A percentile compares a stretch with the other conserved stretches of the same genome.
Conservation (phyloP, 345 rosid genomes). For the Arabis alpina region DNA sequence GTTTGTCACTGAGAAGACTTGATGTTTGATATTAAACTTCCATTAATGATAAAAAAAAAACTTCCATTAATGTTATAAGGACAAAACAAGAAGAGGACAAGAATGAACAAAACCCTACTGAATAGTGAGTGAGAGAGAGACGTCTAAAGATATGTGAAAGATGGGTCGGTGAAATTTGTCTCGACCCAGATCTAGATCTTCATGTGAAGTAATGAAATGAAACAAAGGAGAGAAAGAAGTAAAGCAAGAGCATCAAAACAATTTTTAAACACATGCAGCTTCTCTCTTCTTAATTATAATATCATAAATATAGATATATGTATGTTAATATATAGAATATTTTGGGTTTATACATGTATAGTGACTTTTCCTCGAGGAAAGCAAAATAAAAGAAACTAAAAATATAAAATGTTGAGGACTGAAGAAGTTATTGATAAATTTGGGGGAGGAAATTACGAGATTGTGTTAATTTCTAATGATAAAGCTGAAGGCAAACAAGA, state of each 20-base stretch:
- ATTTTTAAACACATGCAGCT: slow-evolving; percentile 3
- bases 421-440: slow-evolving; percentile 43
- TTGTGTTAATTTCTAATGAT: slow-evolving; percentile 9
- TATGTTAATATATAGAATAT: not conserved
- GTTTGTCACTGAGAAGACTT: slow-evolving; percentile 36
- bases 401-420: slow-evolving; percentile 35
- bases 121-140: slow-evolving; percentile 20
- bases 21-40: slow-evolving; percentile 27
- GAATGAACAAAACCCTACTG: slow-evolving; percentile 37
- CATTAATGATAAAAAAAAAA: slow-evolving; percentile 11
- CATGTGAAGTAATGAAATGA: slow-evolving; percentile 40
- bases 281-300: slow-evolving; percentile 19
- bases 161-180: slow-evolving; percentile 41
- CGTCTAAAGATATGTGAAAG: slow-evolving; percentile 18
- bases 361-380: slow-evolving; percentile 34
- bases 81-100: slow-evolving; percentile 47
- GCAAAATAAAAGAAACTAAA: slow-evolving; percentile 10
- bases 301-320: not conserved
- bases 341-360: not conserved
- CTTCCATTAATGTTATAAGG: slow-evolving; percentile 28
- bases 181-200: slow-evolving; percentile 53
- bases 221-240: slow-evolving; percentile 38
- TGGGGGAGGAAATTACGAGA: slow-evolving; percentile 1
- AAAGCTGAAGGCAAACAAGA: slow-evolving; percentile 30
- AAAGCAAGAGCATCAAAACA: slow-evolving; percentile 41